Evolutionary conservation across 2,329 filamentous ascomycete species (phyloP), one percentile per base, ranked within the genome.

Genomic region (Pseudogymnoascus sp.): DNA sequence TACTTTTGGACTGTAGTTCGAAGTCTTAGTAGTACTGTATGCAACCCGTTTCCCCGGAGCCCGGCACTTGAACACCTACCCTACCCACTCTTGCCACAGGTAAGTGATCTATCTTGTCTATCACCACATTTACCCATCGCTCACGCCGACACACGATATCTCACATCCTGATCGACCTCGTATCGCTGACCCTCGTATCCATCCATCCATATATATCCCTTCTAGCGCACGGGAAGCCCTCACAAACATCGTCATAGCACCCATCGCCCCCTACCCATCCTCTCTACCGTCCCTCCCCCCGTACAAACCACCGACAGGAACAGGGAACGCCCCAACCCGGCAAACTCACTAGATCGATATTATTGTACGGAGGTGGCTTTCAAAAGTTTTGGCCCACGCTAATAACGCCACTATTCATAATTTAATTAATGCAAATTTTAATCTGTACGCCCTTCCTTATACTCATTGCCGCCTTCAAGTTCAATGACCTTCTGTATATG

Each of bases 181-280:
- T 60, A 42, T 45, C 61, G 23, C 63, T 47, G 16, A 47, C 29
- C 54, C 21, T 47, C 42, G 42, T 47, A 47, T 47, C 42, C 42
- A 47, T 47, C 10, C 51, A 31, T 31, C 29, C 29, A 31, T 31
- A 31, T 10, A 31, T 31, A 31, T 10, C 29, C 29, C 42, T 47
- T 26, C 42, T 47, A 47, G 42, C 42, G 21, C 11, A 31, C 26
- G 18, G 47, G 23, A 61, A 61, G 11, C 21, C 14, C 21, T 11
- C 42, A 21, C 42, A 16, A 11, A 16, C 42, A 16, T 47, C 42
- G 42, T 47, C 42, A 47, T 47, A 10, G 18, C 42, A 26, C 18
- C 42, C 18, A 31, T 12, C 10, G 14, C 23, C 21, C 21, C 42
- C 14, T 8, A 1, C 40, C 6, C 23, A 26, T 23, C 5, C 18